Evolutionary conservation across 208 protist species (phyloP).

Genomic region (Trypanosoma melophagium): DNA sequence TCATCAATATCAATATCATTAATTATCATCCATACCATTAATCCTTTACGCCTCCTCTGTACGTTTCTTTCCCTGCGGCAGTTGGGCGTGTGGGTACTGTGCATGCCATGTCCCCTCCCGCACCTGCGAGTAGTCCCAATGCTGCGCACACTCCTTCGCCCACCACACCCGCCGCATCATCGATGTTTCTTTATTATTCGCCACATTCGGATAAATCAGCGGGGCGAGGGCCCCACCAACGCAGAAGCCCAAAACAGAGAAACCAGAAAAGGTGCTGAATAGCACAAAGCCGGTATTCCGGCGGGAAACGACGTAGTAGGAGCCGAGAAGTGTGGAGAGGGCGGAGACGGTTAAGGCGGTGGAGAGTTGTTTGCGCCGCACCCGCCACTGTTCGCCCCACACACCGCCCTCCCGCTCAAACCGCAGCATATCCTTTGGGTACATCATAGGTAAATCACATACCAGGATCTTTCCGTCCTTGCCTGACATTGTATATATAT

Average conservation of each 20-base stretch:
- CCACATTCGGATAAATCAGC: slow-evolving; percentile 73
- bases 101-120: slow-evolving; percentile 57
- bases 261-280: slow-evolving; percentile 80
- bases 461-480: slow-evolving; percentile 62
- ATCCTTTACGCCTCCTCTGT: background rate
- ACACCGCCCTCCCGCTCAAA: slow-evolving; percentile 86
- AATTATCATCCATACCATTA: background rate
- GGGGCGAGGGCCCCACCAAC: slow-evolving; percentile 67
- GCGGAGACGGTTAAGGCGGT: slow-evolving; percentile 44
- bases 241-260: slow-evolving; percentile 81
- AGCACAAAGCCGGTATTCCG: slow-evolving; percentile 81
- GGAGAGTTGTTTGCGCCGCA: slow-evolving; percentile 81
- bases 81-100: slow-evolving; percentile 55
- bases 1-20: too few species aligned
- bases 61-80: slow-evolving; percentile 28
- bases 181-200: slow-evolving; percentile 83
- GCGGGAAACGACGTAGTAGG: slow-evolving; percentile 63
- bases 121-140: slow-evolving; percentile 88
- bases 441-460: slow-evolving; percentile 89
- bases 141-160: slow-evolving; percentile 90
- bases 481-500: slow-evolving; percentile 23
- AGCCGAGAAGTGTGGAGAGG: slow-evolving; percentile 49
- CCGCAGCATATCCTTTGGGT: slow-evolving; percentile 67
- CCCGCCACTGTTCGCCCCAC: slow-evolving; percentile 77
- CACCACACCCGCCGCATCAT: slow-evolving; percentile 93